Conservation (phyloP, 805 yeast genomes). For the Metschnikowia lachancei region DNA sequence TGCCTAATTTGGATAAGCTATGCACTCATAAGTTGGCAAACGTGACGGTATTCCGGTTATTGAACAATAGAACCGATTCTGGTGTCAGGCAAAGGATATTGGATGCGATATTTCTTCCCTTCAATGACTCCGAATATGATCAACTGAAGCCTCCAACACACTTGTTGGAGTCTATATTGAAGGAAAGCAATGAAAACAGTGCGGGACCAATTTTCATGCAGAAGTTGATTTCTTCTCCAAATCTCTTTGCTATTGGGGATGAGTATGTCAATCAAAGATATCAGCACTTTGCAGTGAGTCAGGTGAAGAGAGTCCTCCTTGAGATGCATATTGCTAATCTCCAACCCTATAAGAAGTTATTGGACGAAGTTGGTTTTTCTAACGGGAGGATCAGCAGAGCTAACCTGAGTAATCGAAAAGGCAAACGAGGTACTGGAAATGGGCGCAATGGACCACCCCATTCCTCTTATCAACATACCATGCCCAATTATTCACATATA, state of each 20-base stretch:
- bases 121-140: slow-evolving; percentile 26
- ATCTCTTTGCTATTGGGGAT: slow-evolving; percentile 37
- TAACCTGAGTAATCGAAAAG: slow-evolving; percentile 25
- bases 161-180: slow-evolving; percentile 55
- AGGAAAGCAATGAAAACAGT: slow-evolving; percentile 59
- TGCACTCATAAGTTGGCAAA: slow-evolving; percentile 84
- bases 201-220: slow-evolving; percentile 60
- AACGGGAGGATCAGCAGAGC: slow-evolving; percentile 33
- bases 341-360: slow-evolving; percentile 78
- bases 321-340: slow-evolving; percentile 53
- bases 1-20: slow-evolving; percentile 59
- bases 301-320: slow-evolving; percentile 60
- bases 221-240: slow-evolving; percentile 74
- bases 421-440: slow-evolving; percentile 18
- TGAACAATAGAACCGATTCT: slow-evolving; percentile 65
- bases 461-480: background rate
- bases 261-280: slow-evolving; percentile 26
- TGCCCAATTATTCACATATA: background rate
- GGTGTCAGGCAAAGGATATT: slow-evolving; percentile 61
- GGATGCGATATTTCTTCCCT: slow-evolving; percentile 61
- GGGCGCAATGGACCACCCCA: slow-evolving; percentile 2
- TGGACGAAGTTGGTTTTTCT: slow-evolving; percentile 86
- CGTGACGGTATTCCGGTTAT: slow-evolving; percentile 72
- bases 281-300: slow-evolving; percentile 56
- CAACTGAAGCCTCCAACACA: slow-evolving; percentile 38